Conservation (phyloP, 1,139 yeast genomes). For the Geotrichum bryndzae region DNA sequence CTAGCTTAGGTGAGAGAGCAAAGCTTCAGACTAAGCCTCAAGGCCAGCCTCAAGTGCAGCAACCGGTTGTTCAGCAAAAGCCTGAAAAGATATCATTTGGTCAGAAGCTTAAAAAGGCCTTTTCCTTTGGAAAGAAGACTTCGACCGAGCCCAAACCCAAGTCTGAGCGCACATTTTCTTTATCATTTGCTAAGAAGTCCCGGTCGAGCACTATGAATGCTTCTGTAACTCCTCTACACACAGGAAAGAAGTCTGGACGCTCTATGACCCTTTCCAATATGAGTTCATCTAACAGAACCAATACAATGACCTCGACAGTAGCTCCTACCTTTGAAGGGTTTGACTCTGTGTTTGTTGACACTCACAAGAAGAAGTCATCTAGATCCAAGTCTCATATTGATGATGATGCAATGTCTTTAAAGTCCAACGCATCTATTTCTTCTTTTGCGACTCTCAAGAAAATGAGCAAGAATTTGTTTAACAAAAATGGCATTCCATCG, state of each 20-base stretch:
- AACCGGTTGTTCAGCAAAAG: background rate
- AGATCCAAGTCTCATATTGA: background rate
- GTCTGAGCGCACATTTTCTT: slow-evolving; percentile 7
- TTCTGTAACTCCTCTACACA: slow-evolving; percentile 1
- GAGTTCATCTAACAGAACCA: slow-evolving; percentile 2
- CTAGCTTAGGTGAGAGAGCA: background rate
- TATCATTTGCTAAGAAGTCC: slow-evolving; percentile 10
- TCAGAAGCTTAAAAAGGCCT: slow-evolving; percentile 25
- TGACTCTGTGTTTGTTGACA: slow-evolving; percentile 12
- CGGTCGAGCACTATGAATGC: slow-evolving; percentile 11
- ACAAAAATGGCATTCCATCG: background rate
- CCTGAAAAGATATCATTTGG: slow-evolving; percentile 18
- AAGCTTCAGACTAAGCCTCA: slow-evolving; percentile 2
- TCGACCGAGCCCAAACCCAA: background rate
- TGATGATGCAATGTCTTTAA: slow-evolving; percentile 24
- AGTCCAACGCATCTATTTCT: slow-evolving; percentile 27
- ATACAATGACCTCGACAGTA: slow-evolving; percentile 5
- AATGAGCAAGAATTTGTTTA: slow-evolving; percentile 18
- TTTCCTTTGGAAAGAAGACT: slow-evolving; percentile 23
- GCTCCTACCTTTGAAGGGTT: slow-evolving; percentile 19
- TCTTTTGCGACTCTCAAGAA: slow-evolving; percentile 29
- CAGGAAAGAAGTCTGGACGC: slow-evolving; percentile 3
- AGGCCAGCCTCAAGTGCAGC: slow-evolving; percentile 1
- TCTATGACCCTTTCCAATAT: slow-evolving; percentile 10
- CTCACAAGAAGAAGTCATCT: slow-evolving; percentile 1